Evolutionary conservation across 371 early-diverging fungal genomes (phyloP), one percentile per base, ranked within the genome.

Genomic region (Mortierella sp.): DNA sequence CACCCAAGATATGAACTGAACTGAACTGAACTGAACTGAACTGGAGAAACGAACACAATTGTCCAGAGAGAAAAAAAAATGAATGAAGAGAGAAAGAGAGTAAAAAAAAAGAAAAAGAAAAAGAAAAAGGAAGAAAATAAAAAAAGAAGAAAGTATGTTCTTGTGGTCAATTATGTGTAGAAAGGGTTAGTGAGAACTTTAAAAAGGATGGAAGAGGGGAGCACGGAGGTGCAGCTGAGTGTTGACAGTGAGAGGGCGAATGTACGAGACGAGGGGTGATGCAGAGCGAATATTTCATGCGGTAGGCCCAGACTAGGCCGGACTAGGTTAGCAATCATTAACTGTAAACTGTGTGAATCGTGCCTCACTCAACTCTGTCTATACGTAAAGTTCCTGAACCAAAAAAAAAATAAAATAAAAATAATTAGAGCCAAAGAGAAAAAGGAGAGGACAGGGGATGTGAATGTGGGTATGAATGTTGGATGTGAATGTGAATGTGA

Each of bases 261-360:
- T 18, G 49, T 58, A 26, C 45, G 22, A 28, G 67, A 47, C 67
- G 67, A 67, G 67, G 67, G 59, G 67, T 67, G 45, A 49, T 49
- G 49, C 49, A 9, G 68, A 28, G 37, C 3, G 60, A 60, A 35
- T 4, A 2, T 60, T 49, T 49, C 49, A 49, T n/a, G n/a, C n/a
- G n/a, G n/a, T n/a, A n/a, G n/a, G n/a, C n/a, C n/a, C n/a, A n/a
- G n/a, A n/a, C n/a, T n/a, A n/a, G n/a, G n/a, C n/a, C n/a, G n/a
- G n/a, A n/a, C n/a, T n/a, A 49, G 39, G 47, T 2, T 45, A 45
- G 14, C 43, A 40, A 40, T 9, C 14, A 40, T 14, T 14, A 40
- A 9, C 43, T 40, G 14, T 14, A 40, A 40, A 40, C 43, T 5
- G 14, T 40, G 5, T 40, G 43, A 40, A 40, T 40, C 43, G 12